phyloP scores from a whole-genome alignment of 805 yeast species.

The Saturnispora saitoi region DNA sequence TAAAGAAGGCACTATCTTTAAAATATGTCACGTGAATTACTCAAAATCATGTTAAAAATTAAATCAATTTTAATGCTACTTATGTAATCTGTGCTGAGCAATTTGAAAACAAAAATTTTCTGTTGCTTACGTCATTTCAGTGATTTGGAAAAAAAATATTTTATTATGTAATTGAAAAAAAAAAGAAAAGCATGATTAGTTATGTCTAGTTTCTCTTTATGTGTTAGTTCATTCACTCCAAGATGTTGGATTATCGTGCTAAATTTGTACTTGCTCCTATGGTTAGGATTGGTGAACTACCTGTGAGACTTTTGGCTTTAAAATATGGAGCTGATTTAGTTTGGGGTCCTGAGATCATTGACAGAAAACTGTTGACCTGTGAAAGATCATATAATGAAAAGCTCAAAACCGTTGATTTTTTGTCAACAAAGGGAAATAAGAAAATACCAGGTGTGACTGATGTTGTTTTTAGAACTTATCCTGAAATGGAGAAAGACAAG shows the following conservation, averaged over 20 bases:
- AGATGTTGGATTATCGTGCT: slow-evolving; percentile 63
- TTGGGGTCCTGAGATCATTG: slow-evolving; percentile 94
- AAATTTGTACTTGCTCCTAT: slow-evolving; percentile 88
- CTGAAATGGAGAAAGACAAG: slow-evolving; percentile 50
- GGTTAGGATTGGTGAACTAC: slow-evolving; percentile 95
- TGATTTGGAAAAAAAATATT: not conserved
- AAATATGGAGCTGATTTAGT: slow-evolving; percentile 88
- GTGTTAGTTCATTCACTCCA: not conserved
- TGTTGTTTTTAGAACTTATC: slow-evolving; percentile 61
- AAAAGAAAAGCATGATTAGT: not conserved
- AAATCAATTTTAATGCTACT: not conserved
- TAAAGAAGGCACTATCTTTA: not conserved
- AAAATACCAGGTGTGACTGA: slow-evolving; percentile 40
- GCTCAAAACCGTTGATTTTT: slow-evolving; percentile 54
- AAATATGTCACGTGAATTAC: not conserved
- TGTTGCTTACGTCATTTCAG: too few species aligned
- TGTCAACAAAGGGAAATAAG: slow-evolving; percentile 33
- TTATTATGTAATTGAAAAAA: not conserved
- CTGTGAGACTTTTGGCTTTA: slow-evolving; percentile 73
- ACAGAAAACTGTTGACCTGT: slow-evolving; percentile 70
- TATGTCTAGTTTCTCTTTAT: not conserved
- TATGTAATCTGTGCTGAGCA: not conserved
- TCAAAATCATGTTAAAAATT: not conserved
- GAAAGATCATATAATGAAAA: slow-evolving; percentile 50
- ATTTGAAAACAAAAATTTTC: too few species aligned